A percentile compares a stretch with the other conserved stretches of the same genome.
Evolutionary conservation across 495 filamentous ascomycete species (phyloP).

Genomic region (Xanthoparmelia taractica): DNA sequence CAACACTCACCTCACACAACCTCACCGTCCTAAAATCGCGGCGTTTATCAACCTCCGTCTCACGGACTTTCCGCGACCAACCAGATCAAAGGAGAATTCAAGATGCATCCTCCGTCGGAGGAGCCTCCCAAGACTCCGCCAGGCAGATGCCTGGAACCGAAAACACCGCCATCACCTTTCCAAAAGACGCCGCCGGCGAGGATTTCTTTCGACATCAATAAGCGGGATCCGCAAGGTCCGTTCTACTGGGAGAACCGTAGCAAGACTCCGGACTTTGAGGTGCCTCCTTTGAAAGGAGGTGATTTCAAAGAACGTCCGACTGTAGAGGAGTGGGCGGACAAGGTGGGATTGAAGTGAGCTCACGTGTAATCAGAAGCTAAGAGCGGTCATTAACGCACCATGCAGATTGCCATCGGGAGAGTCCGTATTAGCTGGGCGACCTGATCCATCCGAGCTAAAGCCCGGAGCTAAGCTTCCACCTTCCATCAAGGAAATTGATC

Average conservation of each 20-base stretch:
- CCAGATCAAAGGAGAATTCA: not conserved
- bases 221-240: not conserved
- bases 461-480: constrained; percentile 2
- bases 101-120: not conserved
- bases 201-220: not conserved
- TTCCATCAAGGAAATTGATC: not conserved
- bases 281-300: not conserved
- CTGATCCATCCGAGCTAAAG: constrained; percentile 2
- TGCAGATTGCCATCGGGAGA: not conserved
- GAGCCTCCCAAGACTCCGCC: constrained; percentile 1
- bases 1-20: not conserved
- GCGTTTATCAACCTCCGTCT: not conserved
- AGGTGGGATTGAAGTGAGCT: not conserved
- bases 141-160: not conserved
- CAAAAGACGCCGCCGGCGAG: not conserved
- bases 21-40: not conserved
- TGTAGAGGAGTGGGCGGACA: not conserved
- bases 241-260: not conserved
- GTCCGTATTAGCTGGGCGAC: not conserved
- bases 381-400: not conserved
- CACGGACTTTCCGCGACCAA: not conserved
- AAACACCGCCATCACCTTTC: not conserved
- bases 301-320: not conserved
- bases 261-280: not conserved
- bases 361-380: not conserved